Evolutionary conservation across 2,329 filamentous ascomycete genomes (phyloP).

Genomic region (Clarireedia hainanense): DNA sequence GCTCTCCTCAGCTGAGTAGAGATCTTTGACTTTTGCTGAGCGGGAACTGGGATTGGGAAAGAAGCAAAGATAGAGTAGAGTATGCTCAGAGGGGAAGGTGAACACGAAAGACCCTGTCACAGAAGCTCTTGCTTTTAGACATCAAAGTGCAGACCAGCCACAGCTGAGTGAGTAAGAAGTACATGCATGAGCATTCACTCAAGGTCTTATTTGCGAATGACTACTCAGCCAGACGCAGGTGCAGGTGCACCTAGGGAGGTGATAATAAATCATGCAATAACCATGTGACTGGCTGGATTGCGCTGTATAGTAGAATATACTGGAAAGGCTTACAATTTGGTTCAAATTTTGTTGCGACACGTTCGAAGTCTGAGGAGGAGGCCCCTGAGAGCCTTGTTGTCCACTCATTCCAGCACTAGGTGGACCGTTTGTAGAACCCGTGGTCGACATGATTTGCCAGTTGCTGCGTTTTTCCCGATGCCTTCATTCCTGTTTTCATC

Average conservation of each 20-base stretch:
- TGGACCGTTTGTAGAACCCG: conserved; percentile 38
- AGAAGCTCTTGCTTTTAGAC: too few relatives aligned
- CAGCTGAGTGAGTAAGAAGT: too few relatives aligned
- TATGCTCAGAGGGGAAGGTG: neutral
- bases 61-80: neutral
- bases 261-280: neutral
- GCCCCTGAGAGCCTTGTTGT: conserved; percentile 39
- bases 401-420: conserved; percentile 36
- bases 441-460: conserved; percentile 27
- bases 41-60: neutral
- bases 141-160: too few relatives aligned
- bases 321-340: conserved; percentile 69
- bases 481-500: neutral
- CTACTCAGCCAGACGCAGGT: too few relatives aligned
- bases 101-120: too few relatives aligned
- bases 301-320: neutral
- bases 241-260: neutral
- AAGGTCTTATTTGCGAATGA: too few relatives aligned
- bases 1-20: too few relatives aligned
- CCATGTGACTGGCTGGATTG: neutral
- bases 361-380: conserved; percentile 37
- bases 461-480: neutral
- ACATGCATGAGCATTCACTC: too few relatives aligned
- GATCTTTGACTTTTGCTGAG: neutral
- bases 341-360: conserved; percentile 88